Base-by-base conservation (phyloP, 176 grass and related monocot genomes). In the Zoysia japonica region DNA sequence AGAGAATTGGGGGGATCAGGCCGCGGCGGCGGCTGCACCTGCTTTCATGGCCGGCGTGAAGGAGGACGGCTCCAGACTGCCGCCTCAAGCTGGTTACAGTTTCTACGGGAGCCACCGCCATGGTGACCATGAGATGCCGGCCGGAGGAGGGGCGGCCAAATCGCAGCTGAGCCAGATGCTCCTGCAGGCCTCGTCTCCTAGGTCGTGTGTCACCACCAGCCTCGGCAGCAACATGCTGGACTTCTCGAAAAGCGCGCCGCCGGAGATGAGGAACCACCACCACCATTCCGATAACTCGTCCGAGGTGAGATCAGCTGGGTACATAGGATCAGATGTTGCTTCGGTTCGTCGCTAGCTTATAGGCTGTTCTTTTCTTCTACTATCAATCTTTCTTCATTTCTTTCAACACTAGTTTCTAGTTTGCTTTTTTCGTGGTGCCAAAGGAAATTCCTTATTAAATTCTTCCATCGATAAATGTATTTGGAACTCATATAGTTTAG, bases 191-290 rank as follows among this genome's bases (percentile, higher is more conserved):
- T 99, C 92, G 10, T 99, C 96, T 84, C 96, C 92, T 74, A 87
- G 88, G 68, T 99, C 96, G 35, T 99, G 96, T 65, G 65, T 93
- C 74, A 93, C 96, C 11, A 79, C 88, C 38, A 91, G 92, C 86
- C 88, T 95, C 49, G 92, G 80, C 61, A 88, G 88, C 80, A 99
- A 89, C 92, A 91, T 96, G 88, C 67, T 99, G 42, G 90, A 99
- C 76, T 96, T 99, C 90, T 89, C 96, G 0, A 95, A 91, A 69
- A 89, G 52, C 51, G 38, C 78, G 6, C 82, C 85, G 13, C 89
- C 85, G 8, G 89, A 90, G 81, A 63, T 86, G 16, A 82, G 83
- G 60, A 82, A 72, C 54, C 78, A 86, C 43, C 78, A 81, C 47
- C 91, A 90, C 67, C 76, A 84, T 39, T 82, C 88, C 62, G 90